Percentiles rank a stretch among this genome's conserved stretches.
Conservation (phyloP, 495 filamentous ascomycete genomes). For the Penicillium turbatum region DNA sequence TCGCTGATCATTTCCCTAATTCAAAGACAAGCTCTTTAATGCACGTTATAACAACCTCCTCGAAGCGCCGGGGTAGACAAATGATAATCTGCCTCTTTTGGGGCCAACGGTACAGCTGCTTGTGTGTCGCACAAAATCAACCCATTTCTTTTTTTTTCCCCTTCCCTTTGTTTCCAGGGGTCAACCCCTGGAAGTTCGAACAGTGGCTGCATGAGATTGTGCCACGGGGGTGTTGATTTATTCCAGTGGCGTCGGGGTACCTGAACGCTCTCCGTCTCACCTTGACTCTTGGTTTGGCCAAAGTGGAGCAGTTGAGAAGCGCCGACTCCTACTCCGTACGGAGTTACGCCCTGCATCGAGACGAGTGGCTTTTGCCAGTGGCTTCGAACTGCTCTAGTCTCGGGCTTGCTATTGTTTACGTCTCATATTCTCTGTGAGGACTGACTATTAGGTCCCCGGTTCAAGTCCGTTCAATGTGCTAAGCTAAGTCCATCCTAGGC, state of each 20-base stretch:
- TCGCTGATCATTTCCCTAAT: not conserved
- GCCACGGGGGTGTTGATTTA: not conserved
- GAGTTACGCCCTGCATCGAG: not conserved
- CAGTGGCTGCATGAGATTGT: not conserved
- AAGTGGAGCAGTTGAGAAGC: too few relatives aligned
- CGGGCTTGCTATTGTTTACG: too few relatives aligned
- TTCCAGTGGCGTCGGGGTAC: not conserved
- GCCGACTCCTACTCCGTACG: not conserved
- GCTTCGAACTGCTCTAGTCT: too few relatives aligned
- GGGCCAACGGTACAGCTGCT: not conserved
- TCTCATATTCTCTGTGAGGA: too few relatives aligned
- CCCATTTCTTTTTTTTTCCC: not conserved
- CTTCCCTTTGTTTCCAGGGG: not conserved
- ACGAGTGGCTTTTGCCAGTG: too few relatives aligned
- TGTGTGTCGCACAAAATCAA: not conserved
- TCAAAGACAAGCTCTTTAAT: not conserved
- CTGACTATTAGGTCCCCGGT: too few relatives aligned
- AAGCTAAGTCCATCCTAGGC: not conserved
- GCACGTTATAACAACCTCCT: not conserved
- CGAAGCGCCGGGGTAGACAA: constrained; percentile 4
- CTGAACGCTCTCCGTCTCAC: not conserved
- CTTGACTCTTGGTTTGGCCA: not conserved
- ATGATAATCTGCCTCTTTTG: not conserved
- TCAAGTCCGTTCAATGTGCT: not conserved
- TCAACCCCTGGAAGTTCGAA: not conserved